Evolutionary conservation across 1,284 basidiomycete genomes (phyloP), one percentile per base, ranked within the genome.

Genomic region (Apiotrichum mycotoxinovorans): DNA sequence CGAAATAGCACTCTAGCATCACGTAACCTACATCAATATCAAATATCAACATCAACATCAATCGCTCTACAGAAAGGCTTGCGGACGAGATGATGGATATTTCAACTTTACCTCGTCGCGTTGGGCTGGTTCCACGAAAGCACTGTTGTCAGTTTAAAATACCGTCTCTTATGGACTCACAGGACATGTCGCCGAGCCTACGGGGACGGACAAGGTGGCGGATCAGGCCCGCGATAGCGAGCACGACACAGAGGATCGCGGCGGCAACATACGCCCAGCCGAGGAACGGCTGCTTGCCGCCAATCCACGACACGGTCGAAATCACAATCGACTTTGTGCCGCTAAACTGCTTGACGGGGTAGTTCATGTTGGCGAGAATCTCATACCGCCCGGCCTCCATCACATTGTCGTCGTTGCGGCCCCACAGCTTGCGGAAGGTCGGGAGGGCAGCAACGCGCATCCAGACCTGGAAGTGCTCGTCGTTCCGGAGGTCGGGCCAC

Each of bases 381-480:
- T 83, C 78, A 74, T 98, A 98, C 38, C 79, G 81, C 7, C 93
- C 96, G 47, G 84, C 81, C 12, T 70, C 66, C 82, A 99, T 86
- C 40, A 79, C 79, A 33, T 86, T 81, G 30, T 83, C 75, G 70
- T 98, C 95, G 75, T 98, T 98, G 59, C 96, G 82, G 27, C 87
- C 92, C 74, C 89, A 98, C 22, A 98, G 80, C 78, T 98, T 98
- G 43, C 91, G 86, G 79, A 99, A 98, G 1, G 94, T 97, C 1
- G 96, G 95, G 54, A 98, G 79, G 23, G 94, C 95, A 1, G 96
- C 91, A 2, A 92, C 95, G 60, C 95, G 85, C 96, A 99, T 99
- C 96, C 96, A 99, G 67, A 98, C 94, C 78, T 97, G 93, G 81
- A 99, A 98, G 72, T 93, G 94, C 76, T 98, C 91, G 73, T 98